Base-by-base conservation (phyloP, 2,329 filamentous ascomycete species). In the Fusarium napiforme region DNA sequence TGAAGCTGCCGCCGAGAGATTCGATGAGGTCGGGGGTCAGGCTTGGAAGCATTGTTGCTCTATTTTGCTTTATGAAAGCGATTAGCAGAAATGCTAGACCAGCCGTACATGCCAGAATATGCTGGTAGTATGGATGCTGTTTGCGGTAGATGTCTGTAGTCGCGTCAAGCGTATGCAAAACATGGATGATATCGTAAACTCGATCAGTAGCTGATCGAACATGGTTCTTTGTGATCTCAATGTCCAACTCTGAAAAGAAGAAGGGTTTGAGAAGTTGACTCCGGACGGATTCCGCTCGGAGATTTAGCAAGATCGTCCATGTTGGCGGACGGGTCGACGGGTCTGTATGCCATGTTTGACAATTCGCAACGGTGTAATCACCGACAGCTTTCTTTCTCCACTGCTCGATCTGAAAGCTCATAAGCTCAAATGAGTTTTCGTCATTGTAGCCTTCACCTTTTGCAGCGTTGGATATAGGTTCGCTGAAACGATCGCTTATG, bases 381-480 rank as follows among this genome's bases (percentile, higher is more conserved):
- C 69, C 77, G 4, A 79, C 69, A 4, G 73, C 73, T 7, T 71
- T 75, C 30, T 75, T 78, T 4, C 75, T 60, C 78, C 78, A 79
- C 34, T 78, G 77, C 16, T 77, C 75, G 9, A 80, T 73, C 26
- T 80, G 79, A 14, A 80, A 79, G 11, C 73, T 78, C 70, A 79
- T 73, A 9, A 80, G 14, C 14, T 80, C 79, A n/a, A 78, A 77
- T 0, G 73, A 71, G 19, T 76, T 78, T 7, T 78, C 70, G 14
- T 80, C 77, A 1, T 74, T 69, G 9, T 78, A 76, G 1, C 69
- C 64, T 26, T 73, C 70, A 1, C 70, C 70, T 47, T 61, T 70
- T 1, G 70, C 59, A 0, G 69, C 70, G 2, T 64, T 57, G 0
- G 70, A 73, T n/a, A 72, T 66, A 1, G 70, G 70, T 18, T 72